Percentiles rank a stretch among this genome's conserved stretches.
phyloP scores from a whole-genome alignment of 2,329 filamentous ascomycete genomes.

The Fusarium algeriense region DNA sequence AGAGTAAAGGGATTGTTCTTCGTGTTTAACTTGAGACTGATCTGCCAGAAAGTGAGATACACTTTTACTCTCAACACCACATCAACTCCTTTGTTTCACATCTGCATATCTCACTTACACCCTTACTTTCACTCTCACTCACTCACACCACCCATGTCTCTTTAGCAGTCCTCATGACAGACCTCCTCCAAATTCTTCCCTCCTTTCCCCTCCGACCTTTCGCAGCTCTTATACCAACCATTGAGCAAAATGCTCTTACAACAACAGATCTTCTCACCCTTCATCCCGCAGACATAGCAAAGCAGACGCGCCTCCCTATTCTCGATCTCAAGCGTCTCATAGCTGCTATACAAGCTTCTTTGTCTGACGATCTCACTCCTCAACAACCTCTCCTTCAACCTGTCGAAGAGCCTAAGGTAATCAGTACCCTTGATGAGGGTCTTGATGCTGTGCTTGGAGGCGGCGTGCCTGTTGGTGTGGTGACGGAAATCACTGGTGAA shows the following conservation, averaged over 20 bases:
- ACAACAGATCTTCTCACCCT: conserved; percentile 88
- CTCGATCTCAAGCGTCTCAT: conserved; percentile 82
- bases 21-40: not conserved
- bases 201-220: conserved; percentile 79
- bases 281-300: conserved; percentile 84
- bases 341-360: conserved; percentile 72
- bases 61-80: not conserved
- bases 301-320: conserved; percentile 84
- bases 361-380: conserved; percentile 71
- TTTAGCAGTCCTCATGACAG: conserved; percentile 72
- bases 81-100: not conserved
- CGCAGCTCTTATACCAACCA: conserved; percentile 78
- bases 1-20: not conserved
- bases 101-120: conserved; percentile 30
- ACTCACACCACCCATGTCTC: conserved; percentile 18
- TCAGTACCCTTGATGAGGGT: conserved; percentile 83
- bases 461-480: conserved; percentile 82
- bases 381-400: conserved; percentile 41
- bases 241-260: conserved; percentile 83
- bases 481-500: conserved; percentile 93
- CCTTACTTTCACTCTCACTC: not conserved
- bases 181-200: conserved; percentile 86
- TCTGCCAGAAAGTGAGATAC: not conserved
- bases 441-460: conserved; percentile 80
- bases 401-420: conserved; percentile 49